Conservation (phyloP, 306 rosid genomes). For the Dryas alaskensis region DNA sequence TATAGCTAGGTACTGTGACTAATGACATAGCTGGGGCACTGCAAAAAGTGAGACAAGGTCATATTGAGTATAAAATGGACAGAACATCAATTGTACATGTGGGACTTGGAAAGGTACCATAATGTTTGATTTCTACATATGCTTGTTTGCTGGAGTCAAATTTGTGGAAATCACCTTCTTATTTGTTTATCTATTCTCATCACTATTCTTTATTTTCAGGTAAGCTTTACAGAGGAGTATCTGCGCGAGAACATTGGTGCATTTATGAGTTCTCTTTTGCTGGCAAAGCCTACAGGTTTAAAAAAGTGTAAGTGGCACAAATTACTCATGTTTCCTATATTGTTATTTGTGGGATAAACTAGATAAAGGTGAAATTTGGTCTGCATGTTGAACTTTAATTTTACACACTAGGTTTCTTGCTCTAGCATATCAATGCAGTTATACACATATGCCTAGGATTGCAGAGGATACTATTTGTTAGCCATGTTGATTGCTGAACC, state of each 20-base stretch:
- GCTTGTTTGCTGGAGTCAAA: neutral
- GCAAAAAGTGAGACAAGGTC: constrained; percentile 77
- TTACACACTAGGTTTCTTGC: neutral
- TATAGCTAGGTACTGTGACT: constrained; percentile 91
- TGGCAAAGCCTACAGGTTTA: constrained; percentile 83
- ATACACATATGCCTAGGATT: neutral
- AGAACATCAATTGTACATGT: constrained; percentile 78
- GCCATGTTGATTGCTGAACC: neutral
- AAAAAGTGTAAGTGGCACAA: constrained; percentile 74
- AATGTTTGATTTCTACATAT: constrained; percentile 14
- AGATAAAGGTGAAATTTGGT: neutral
- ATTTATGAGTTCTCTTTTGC: constrained; percentile 79
- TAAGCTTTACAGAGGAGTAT: constrained; percentile 65
- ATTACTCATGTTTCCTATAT: constrained; percentile 5
- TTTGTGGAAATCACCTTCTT: constrained; percentile 3
- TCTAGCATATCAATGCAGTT: neutral
- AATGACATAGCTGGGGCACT: constrained; percentile 81
- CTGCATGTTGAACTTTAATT: neutral
- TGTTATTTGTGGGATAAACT: neutral
- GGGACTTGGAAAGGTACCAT: constrained; percentile 88
- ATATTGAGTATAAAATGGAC: constrained; percentile 91
- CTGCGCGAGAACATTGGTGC: constrained; percentile 93
- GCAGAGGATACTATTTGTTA: neutral
- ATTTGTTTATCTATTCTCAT: neutral
- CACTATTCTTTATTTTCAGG: constrained; percentile 46